A percentile compares a stretch with the other conserved stretches of the same genome.
Conservation (phyloP, 2,329 filamentous ascomycete species). For the Berkeleyomyces rouxiae region DNA sequence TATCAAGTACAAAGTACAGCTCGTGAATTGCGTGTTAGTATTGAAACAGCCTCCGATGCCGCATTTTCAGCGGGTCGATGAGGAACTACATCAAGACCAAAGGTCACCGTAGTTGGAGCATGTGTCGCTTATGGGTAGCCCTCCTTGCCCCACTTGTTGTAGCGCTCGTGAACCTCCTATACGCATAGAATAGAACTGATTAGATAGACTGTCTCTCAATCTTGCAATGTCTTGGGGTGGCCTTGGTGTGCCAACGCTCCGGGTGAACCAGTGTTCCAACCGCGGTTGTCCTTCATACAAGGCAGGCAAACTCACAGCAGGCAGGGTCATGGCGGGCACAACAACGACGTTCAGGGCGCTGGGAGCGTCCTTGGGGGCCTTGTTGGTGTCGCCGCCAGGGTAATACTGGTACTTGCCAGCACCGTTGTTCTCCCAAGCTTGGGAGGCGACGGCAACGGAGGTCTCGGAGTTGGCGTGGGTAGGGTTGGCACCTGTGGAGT, state of each 20-base stretch:
- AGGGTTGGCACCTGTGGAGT: slow-evolving; percentile 54
- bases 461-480: slow-evolving; percentile 72
- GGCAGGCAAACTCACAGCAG: slow-evolving; percentile 45
- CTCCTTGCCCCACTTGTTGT: slow-evolving; percentile 99
- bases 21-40: background rate
- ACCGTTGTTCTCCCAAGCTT: slow-evolving; percentile 74
- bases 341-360: slow-evolving; percentile 92
- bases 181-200: background rate
- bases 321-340: slow-evolving; percentile 81
- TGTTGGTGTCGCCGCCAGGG: slow-evolving; percentile 65
- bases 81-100: background rate
- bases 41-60: background rate
- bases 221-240: no score
- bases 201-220: background rate
- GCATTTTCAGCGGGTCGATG: background rate
- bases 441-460: slow-evolving; percentile 59
- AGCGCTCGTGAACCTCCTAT: slow-evolving; percentile 83
- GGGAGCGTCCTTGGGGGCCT: slow-evolving; percentile 71
- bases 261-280: no score
- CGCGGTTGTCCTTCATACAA: no score
- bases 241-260: no score
- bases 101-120: background rate
- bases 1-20: background rate
- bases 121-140: slow-evolving; percentile 45
- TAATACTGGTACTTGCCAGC: slow-evolving; percentile 60